Evolutionary conservation across 2,329 filamentous ascomycete species (phyloP), one percentile per base, ranked within the genome.

Genomic region (Diaporthe destruens): DNA sequence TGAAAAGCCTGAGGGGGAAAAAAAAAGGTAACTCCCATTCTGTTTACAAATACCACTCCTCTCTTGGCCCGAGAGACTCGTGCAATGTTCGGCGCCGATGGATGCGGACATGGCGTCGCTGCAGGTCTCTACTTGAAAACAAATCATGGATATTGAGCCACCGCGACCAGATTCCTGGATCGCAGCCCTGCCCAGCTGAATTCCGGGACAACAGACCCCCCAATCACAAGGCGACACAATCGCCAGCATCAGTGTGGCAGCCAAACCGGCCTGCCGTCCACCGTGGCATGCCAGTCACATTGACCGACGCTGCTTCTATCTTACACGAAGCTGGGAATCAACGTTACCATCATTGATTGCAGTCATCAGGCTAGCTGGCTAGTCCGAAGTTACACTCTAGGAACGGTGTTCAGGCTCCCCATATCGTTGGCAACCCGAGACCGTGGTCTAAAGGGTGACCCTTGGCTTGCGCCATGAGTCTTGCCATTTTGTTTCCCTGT

Each of bases 141-240:
- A 36, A 12, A 32, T 42, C 39, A 63, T 32, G 9, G 20, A 18
- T 8, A 25, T 44, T 32, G 18, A 42, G 11, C 44, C 61, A 36
- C 20, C 34, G 32, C 59, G 44, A 65, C 59, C 59, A 25, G 59
- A 65, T 49, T 65, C 44, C 59, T 65, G 59, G 59, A 65, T 36
- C 47, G 34, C 44, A 65, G 61, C 61, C 61, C 44, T 65, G 61
- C 61, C 44, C 61, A 66, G 61, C 47, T 66, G 47, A 39, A 53
- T 53, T n/a, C 61, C n/a, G 47, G 39, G 61, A 53, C 42, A n/a
- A 53, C n/a, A 53, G 12, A 25, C 6, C 14, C 61, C 20, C 44
- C 59, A 53, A 51, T 65, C 44, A 51, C n/a, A 29, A 49, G 25
- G 25, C 42, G 9, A 51, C 29, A 32, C 59, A 65, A 36, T 51